Evolutionary conservation across 2,329 filamentous ascomycete species (phyloP).

Genomic region (Phialophora verrucosa): DNA sequence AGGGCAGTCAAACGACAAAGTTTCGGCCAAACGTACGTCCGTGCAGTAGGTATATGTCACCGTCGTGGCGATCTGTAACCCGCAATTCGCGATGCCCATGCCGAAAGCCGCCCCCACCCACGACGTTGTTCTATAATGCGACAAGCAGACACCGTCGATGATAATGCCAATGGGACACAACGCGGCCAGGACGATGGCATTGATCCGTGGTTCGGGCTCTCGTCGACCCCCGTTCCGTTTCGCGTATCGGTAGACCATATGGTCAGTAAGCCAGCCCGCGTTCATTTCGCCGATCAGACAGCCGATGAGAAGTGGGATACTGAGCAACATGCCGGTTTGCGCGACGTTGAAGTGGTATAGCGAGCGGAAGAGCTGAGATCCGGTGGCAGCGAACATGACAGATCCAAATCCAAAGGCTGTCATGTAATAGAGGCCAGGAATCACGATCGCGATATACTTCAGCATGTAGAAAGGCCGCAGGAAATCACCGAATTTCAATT

Average conservation of each 20-base stretch:
- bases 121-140: slow-evolving; percentile 39
- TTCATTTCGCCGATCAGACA: slow-evolving; percentile 39
- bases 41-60: slow-evolving; percentile 43
- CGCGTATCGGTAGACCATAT: slow-evolving; percentile 30
- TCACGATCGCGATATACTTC: slow-evolving; percentile 39
- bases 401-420: slow-evolving; percentile 40
- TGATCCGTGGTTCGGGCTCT: slow-evolving; percentile 29
- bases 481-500: slow-evolving; percentile 37
- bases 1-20: not conserved
- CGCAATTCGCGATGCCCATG: slow-evolving; percentile 44
- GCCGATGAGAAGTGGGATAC: slow-evolving; percentile 39
- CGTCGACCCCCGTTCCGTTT: slow-evolving; percentile 27
- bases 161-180: slow-evolving; percentile 42
- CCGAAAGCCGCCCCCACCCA: slow-evolving; percentile 47
- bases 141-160: slow-evolving; percentile 42
- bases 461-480: slow-evolving; percentile 40
- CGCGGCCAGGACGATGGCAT: slow-evolving; percentile 31
- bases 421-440: slow-evolving; percentile 41
- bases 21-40: slow-evolving; percentile 38
- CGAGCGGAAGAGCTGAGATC: slow-evolving; percentile 36
- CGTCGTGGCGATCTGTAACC: slow-evolving; percentile 1
- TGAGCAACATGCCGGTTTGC: slow-evolving; percentile 39
- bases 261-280: slow-evolving; percentile 36
- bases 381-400: slow-evolving; percentile 41
- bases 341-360: slow-evolving; percentile 40